A percentile compares a stretch with the other conserved stretches of the same genome.
These are phyloP conservation scores for Aspergillus wentii DNA, from an alignment of 495 filamentous ascomycete genomes.

Conservation along the genomic window DNA sequence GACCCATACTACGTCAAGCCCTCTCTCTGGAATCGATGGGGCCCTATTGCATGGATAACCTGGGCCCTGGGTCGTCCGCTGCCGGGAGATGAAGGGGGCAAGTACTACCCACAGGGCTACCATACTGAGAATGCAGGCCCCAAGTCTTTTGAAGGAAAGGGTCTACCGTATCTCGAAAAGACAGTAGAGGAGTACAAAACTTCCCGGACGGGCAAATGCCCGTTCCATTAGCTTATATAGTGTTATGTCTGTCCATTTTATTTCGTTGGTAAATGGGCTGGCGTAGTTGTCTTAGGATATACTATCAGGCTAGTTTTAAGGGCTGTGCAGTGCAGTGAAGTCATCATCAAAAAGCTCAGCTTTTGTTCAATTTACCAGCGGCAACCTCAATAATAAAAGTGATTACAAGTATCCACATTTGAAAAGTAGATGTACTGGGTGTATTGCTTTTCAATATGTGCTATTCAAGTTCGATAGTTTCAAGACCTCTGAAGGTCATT, in stretches of 20 bases:
- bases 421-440: too few relatives aligned
- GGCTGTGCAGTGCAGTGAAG: too few relatives aligned
- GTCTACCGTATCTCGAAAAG: conserved; percentile 31
- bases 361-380: too few relatives aligned
- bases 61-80: conserved; percentile 51
- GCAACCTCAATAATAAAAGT: too few relatives aligned
- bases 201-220: conserved; percentile 47
- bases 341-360: too few relatives aligned
- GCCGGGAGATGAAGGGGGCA: conserved; percentile 54
- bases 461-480: conserved; percentile 28
- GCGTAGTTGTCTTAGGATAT: too few relatives aligned
- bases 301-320: too few relatives aligned
- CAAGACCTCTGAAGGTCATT: conserved; percentile 20
- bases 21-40: conserved; percentile 58
- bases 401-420: too few relatives aligned
- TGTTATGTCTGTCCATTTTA: too few relatives aligned
- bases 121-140: conserved; percentile 55
- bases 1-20: conserved; percentile 59
- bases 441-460: too few relatives aligned
- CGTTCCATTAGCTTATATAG: conserved; percentile 44
- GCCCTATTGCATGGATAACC: conserved; percentile 46
- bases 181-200: conserved; percentile 35
- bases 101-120: conserved; percentile 57
- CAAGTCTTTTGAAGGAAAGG: conserved; percentile 49
- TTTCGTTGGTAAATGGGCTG: too few relatives aligned